A percentile compares a stretch with the other conserved stretches of the same genome.
These are phyloP conservation scores for Sarocladium kiliense DNA, from an alignment of 2,329 filamentous ascomycete genomes.

Conservation along the genomic window DNA sequence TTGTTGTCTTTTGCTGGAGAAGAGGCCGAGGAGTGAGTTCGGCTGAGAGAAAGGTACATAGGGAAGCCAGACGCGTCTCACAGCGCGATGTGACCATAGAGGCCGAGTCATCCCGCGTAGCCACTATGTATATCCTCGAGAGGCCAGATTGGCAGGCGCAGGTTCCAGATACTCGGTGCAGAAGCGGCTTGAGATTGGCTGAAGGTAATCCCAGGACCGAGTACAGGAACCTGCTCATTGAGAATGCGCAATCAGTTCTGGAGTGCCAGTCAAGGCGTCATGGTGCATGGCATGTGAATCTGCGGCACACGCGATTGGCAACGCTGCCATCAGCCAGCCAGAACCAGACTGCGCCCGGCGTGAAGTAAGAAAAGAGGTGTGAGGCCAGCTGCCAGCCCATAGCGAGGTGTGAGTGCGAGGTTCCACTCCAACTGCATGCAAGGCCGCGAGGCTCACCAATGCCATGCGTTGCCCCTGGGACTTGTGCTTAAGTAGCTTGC, in stretches of 20 bases:
- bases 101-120: not conserved
- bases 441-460: conserved; percentile 5
- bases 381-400: not conserved
- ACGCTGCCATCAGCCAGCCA: not conserved
- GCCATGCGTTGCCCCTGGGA: not conserved
- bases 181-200: not conserved
- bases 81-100: not conserved
- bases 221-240: not conserved
- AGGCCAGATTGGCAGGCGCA: not conserved
- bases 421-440: conserved; percentile 2
- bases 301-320: not conserved
- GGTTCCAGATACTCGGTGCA: not conserved
- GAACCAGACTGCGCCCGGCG: not conserved
- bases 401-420: not conserved
- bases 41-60: not conserved
- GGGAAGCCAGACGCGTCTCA: not conserved
- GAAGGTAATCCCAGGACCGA: not conserved
- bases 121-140: not conserved
- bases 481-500: conserved; percentile 1
- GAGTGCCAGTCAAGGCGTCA: not conserved
- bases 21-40: not conserved
- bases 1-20: not conserved
- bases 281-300: not conserved
- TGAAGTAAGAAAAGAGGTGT: not conserved
- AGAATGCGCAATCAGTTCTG: not conserved